A percentile compares a stretch with the other conserved stretches of the same genome.
Evolutionary conservation across 1,284 basidiomycete species (phyloP).

Genomic region (Leccinum fuscescens): DNA sequence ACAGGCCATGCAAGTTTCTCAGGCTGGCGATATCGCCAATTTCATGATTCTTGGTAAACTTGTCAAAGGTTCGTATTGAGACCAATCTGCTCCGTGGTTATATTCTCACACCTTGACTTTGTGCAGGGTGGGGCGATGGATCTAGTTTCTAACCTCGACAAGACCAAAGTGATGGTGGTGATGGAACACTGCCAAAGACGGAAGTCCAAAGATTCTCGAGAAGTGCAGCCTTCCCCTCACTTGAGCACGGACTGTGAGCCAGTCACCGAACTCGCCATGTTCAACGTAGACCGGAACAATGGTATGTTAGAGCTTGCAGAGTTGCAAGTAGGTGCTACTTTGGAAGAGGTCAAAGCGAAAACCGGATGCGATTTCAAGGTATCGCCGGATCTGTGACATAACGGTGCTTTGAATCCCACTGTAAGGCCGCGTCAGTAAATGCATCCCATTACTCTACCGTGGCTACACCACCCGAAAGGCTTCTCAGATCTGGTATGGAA

Average conservation of each 20-base stretch:
- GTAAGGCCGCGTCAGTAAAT: not conserved
- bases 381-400: slow-evolving; percentile 38
- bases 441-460: too few relatives aligned
- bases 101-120: not conserved
- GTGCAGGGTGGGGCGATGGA: slow-evolving; percentile 91
- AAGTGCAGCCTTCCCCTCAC: slow-evolving; percentile 86
- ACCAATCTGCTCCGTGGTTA: not conserved
- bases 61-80: slow-evolving; percentile 60
- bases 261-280: slow-evolving; percentile 92
- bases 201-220: slow-evolving; percentile 83
- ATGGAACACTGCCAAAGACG: slow-evolving; percentile 92
- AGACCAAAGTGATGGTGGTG: slow-evolving; percentile 84
- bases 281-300: slow-evolving; percentile 78
- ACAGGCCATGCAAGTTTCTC: slow-evolving; percentile 92
- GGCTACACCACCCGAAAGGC: too few relatives aligned
- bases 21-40: slow-evolving; percentile 93
- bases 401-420: not conserved
- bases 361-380: slow-evolving; percentile 80
- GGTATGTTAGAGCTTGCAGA: slow-evolving; percentile 80
- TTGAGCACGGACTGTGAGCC: slow-evolving; percentile 80
- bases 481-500: too few relatives aligned
- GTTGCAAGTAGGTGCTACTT: slow-evolving; percentile 76
- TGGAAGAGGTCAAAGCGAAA: slow-evolving; percentile 85
- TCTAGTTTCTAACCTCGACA: slow-evolving; percentile 89
- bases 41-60: slow-evolving; percentile 97